Conservation (phyloP, 148 eudicot genomes). For the Chenopodium album region DNA sequence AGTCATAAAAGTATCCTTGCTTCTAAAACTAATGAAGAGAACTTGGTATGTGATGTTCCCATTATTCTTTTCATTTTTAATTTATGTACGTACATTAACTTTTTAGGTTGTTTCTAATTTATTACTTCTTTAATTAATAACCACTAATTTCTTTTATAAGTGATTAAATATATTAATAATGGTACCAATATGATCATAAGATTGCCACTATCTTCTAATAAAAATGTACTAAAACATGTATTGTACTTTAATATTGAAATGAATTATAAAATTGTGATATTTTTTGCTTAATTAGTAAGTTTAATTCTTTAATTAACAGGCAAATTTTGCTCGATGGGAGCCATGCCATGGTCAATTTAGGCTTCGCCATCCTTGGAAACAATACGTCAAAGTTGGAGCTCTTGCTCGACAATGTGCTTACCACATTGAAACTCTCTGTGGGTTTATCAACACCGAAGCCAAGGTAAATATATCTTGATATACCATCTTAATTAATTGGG, state of each 20-base stretch:
- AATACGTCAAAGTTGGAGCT: constrained; percentile 29
- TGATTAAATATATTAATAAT: background rate
- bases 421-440: constrained; percentile 27
- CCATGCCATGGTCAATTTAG: constrained; percentile 31
- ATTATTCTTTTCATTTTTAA: background rate
- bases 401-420: constrained; percentile 32
- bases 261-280: background rate
- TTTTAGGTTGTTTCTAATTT: background rate
- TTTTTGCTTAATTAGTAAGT: background rate
- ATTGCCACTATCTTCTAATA: background rate
- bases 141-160: background rate
- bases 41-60: constrained; percentile 20
- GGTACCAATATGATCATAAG: background rate
- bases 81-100: background rate
- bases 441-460: constrained; percentile 5
- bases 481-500: no score
- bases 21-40: constrained; percentile 33
- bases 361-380: constrained; percentile 29
- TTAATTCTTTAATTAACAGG: background rate
- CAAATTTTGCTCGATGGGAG: constrained; percentile 32
- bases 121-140: background rate
- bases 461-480: constrained; percentile 4
- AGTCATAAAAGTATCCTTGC: constrained; percentile 33
- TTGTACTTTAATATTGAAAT: background rate
- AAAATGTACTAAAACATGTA: background rate